phyloP scores from a whole-genome alignment of 2,329 filamentous ascomycete genomes.

The Trichoderma cornu-damae region DNA sequence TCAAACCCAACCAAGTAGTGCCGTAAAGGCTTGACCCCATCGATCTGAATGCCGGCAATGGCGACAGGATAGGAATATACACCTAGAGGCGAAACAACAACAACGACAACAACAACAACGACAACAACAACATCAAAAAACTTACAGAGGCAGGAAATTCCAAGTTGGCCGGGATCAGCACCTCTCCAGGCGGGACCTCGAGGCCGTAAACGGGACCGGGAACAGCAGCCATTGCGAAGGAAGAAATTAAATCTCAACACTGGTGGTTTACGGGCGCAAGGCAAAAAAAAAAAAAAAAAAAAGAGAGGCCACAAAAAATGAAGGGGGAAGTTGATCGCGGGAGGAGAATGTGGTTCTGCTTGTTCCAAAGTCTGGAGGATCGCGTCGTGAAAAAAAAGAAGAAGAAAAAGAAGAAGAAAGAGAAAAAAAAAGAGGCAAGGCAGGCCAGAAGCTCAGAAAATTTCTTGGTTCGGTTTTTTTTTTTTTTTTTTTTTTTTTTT shows the following conservation, averaged over 20 bases:
- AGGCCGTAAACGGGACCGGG: conserved; percentile 86
- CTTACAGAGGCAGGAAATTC: conserved; percentile 81
- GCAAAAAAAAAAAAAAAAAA: too few species aligned
- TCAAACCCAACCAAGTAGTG: background rate
- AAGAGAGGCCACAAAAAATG: conserved; percentile 8
- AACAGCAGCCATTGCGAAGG: conserved; percentile 49
- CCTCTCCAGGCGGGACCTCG: conserved; percentile 78
- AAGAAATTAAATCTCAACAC: conserved; percentile 1
- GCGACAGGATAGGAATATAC: background rate
- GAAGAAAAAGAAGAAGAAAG: too few species aligned
- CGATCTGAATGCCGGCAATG: background rate
- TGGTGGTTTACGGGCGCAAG: background rate
- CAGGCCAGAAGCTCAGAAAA: conserved; percentile 24
- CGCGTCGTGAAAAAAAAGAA: conserved; percentile 9
- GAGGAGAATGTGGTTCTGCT: conserved; percentile 17
- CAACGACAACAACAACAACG: too few species aligned
- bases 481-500: conserved; percentile 26
- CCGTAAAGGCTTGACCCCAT: background rate
- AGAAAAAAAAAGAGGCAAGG: conserved; percentile 1
- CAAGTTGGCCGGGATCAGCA: conserved; percentile 71
- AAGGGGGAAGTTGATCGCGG: conserved; percentile 1
- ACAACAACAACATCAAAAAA: too few species aligned
- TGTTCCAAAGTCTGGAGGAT: background rate
- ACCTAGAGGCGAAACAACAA: background rate
- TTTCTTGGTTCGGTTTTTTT: background rate